phyloP scores from a whole-genome alignment of 805 yeast genomes.

The Maudiozyma serrabonitensis region DNA sequence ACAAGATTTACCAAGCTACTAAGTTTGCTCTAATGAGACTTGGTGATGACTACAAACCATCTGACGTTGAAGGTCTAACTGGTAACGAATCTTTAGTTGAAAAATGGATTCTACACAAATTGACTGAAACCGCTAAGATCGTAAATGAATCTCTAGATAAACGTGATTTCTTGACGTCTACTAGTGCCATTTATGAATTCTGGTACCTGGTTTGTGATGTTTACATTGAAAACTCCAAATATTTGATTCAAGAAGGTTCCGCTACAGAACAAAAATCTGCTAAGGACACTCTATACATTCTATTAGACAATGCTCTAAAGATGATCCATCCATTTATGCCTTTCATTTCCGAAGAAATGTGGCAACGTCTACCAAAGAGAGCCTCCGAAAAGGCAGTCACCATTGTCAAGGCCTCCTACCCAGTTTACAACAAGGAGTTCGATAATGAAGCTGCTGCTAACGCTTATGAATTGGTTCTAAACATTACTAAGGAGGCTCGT shows the following conservation, averaged over 20 bases:
- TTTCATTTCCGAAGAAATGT: slow-evolving; percentile 91
- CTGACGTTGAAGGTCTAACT: slow-evolving; percentile 48
- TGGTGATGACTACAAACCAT: slow-evolving; percentile 82
- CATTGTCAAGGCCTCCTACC: slow-evolving; percentile 73
- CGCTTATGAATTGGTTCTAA: slow-evolving; percentile 77
- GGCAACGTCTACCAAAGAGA: slow-evolving; percentile 96
- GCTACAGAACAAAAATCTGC: slow-evolving; percentile 79
- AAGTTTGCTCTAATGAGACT: slow-evolving; percentile 90
- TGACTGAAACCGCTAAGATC: slow-evolving; percentile 56
- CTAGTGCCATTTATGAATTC: slow-evolving; percentile 80
- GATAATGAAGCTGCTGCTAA: slow-evolving; percentile 55
- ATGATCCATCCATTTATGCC: slow-evolving; percentile 99
- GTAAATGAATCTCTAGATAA: slow-evolving; percentile 61
- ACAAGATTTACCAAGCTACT: slow-evolving; percentile 98
- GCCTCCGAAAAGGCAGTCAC: slow-evolving; percentile 57
- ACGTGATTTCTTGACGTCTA: slow-evolving; percentile 83
- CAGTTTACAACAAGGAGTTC: slow-evolving; percentile 50
- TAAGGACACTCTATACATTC: slow-evolving; percentile 84
- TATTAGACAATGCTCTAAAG: slow-evolving; percentile 83
- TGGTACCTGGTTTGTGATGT: slow-evolving; percentile 97
- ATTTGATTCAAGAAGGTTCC: slow-evolving; percentile 84
- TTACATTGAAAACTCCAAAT: slow-evolving; percentile 94
- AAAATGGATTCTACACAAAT: slow-evolving; percentile 89
- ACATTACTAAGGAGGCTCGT: slow-evolving; percentile 82
- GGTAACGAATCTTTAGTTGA: slow-evolving; percentile 89